A percentile compares a stretch with the other conserved stretches of the same genome.
phyloP scores from a whole-genome alignment of 208 protist species.

The Acanthamoeba sp. region DNA sequence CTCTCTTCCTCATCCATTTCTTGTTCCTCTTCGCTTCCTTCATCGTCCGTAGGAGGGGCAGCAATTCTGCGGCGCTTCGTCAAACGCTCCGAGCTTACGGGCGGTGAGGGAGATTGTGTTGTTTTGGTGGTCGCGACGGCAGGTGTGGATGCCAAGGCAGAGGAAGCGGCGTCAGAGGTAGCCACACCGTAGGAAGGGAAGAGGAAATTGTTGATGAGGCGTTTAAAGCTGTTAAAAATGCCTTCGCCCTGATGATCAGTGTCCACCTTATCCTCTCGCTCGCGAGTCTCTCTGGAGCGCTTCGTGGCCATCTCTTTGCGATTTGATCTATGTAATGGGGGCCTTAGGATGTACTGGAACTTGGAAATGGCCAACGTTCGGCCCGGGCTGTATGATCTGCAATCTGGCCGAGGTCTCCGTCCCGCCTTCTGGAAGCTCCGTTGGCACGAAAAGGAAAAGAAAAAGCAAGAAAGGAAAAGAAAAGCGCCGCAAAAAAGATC shows the following conservation, averaged over 20 bases:
- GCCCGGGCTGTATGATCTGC: no score
- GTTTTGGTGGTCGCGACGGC: not conserved
- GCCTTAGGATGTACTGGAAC: not conserved
- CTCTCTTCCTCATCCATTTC: slow-evolving; percentile 3
- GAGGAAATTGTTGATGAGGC: slow-evolving; percentile 44
- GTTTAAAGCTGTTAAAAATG: not conserved
- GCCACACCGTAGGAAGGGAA: slow-evolving; percentile 15
- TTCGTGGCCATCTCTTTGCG: not conserved
- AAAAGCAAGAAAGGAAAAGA: not conserved
- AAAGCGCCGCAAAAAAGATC: not conserved
- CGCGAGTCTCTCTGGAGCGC: not conserved
- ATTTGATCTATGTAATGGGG: not conserved
- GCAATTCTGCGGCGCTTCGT: not conserved
- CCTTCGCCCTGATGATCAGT: not conserved
- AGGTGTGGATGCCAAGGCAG: not conserved
- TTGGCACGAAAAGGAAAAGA: not conserved
- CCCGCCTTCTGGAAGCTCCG: not conserved
- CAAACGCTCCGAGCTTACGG: not conserved
- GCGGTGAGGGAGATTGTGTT: not conserved
- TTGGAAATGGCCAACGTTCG: no score
- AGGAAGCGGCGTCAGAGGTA: not conserved
- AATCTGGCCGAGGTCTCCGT: no score
- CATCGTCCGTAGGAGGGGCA: not conserved
- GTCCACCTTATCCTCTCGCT: not conserved
- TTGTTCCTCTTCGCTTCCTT: not conserved